Evolutionary conservation across 1,139 yeast species (phyloP).

Genomic region (Lodderomyces jiufengensis): DNA sequence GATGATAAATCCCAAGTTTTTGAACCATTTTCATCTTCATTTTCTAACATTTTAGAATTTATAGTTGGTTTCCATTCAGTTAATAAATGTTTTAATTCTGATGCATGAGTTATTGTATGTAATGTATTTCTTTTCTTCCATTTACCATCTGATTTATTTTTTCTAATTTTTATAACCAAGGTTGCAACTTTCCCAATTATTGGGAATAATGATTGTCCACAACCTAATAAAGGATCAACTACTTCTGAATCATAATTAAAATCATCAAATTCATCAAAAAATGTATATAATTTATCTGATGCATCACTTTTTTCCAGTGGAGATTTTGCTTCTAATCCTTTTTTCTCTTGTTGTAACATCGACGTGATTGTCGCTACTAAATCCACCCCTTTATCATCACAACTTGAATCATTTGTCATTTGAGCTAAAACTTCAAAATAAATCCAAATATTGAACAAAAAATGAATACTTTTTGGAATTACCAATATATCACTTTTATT

Average conservation of each 20-base stretch:
- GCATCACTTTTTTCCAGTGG: conserved; percentile 6
- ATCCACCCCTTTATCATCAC: conserved; percentile 43
- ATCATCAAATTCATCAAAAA: conserved; percentile 33
- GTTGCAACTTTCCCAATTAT: conserved; percentile 62
- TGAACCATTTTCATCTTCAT: conserved; percentile 12
- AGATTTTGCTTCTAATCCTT: conserved; percentile 4
- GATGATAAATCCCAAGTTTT: conserved; percentile 52
- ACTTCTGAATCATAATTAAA: conserved; percentile 30
- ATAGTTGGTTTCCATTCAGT: conserved; percentile 54
- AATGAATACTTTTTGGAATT: conserved; percentile 46
- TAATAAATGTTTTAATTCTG: conserved; percentile 49
- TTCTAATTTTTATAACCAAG: conserved; percentile 49
- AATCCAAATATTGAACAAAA: conserved; percentile 60
- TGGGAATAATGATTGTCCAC: conserved; percentile 61
- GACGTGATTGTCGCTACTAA: conserved; percentile 40
- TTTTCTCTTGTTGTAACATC: conserved; percentile 14
- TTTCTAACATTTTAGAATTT: conserved; percentile 29
- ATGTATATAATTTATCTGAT: conserved; percentile 16
- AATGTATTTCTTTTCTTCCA: conserved; percentile 33
- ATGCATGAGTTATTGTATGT: conserved; percentile 50
- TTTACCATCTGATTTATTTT: conserved; percentile 14
- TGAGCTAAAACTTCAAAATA: conserved; percentile 65
- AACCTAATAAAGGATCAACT: conserved; percentile 64
- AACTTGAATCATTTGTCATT: conserved; percentile 50
- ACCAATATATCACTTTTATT: conserved; percentile 8